phyloP scores from a whole-genome alignment of 805 yeast species.

The Ogataea angusta region DNA sequence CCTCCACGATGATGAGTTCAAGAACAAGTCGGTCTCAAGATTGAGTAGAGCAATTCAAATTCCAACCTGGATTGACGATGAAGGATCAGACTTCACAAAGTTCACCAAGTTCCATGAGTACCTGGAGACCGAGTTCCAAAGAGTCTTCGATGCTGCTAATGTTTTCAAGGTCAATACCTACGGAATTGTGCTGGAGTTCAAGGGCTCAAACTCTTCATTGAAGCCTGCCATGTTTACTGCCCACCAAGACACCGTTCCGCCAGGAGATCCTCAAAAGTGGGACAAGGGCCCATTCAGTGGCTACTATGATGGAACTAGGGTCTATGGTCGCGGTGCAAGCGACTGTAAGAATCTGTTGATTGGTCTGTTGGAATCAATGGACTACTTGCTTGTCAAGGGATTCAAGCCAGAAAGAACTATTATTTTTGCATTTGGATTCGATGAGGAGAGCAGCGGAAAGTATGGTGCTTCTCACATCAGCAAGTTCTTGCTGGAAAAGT shows the following conservation, averaged over 20 bases:
- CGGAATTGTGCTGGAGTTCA: slow-evolving; percentile 62
- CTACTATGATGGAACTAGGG: slow-evolving; percentile 56
- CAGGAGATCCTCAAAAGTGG: slow-evolving; percentile 64
- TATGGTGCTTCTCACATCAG: slow-evolving; percentile 59
- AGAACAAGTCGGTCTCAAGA: slow-evolving; percentile 37
- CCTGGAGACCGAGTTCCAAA: slow-evolving; percentile 51
- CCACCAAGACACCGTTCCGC: slow-evolving; percentile 82
- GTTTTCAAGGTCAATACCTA: slow-evolving; percentile 57
- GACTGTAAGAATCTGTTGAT: slow-evolving; percentile 74
- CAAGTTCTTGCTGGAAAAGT: slow-evolving; percentile 44
- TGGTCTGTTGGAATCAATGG: slow-evolving; percentile 66
- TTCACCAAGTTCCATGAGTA: slow-evolving; percentile 42
- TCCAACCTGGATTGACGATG: slow-evolving; percentile 44
- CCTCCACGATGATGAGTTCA: slow-evolving; percentile 33
- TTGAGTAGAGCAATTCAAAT: slow-evolving; percentile 50
- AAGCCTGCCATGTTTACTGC: slow-evolving; percentile 72
- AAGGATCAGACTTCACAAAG: slow-evolving; percentile 17
- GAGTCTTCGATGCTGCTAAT: slow-evolving; percentile 41
- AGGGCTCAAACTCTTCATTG: slow-evolving; percentile 47
- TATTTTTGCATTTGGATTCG: slow-evolving; percentile 68
- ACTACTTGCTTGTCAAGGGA: slow-evolving; percentile 43
- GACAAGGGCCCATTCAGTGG: slow-evolving; percentile 64
- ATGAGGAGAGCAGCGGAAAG: slow-evolving; percentile 70
- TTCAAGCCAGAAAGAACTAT: slow-evolving; percentile 62
- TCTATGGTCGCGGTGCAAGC: slow-evolving; percentile 77